Conservation (phyloP, 495 filamentous ascomycete species). For the Lineolata rhizophorae region DNA sequence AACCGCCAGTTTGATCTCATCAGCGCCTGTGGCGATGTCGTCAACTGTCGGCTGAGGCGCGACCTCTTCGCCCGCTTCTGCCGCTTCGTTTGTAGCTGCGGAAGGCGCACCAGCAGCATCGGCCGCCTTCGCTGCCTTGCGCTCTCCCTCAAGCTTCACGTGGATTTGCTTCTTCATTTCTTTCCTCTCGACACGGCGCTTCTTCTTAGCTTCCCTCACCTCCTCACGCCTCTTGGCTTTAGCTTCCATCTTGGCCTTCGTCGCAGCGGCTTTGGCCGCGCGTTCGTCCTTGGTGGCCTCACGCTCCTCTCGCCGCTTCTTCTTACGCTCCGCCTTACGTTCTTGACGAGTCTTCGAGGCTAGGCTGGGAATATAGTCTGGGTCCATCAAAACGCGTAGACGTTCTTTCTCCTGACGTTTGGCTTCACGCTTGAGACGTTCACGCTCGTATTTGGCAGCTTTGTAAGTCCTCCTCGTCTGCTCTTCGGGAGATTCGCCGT, state of each 20-base stretch:
- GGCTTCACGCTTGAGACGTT: slow-evolving; percentile 4
- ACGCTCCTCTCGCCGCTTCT: background rate
- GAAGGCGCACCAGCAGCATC: too few relatives aligned
- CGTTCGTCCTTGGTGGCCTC: background rate
- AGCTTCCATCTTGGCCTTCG: background rate
- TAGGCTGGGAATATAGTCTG: background rate
- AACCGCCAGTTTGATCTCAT: too few relatives aligned
- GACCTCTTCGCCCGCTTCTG: too few relatives aligned
- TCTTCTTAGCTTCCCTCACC: too few relatives aligned
- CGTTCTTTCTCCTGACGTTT: slow-evolving; percentile 5
- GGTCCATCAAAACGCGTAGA: too few relatives aligned
- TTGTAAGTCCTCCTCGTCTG: slow-evolving; percentile 3
- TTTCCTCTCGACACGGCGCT: too few relatives aligned
- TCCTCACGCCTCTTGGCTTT: background rate
- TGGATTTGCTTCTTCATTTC: too few relatives aligned
- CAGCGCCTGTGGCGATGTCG: too few relatives aligned
- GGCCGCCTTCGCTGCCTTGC: too few relatives aligned
- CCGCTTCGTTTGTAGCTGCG: too few relatives aligned
- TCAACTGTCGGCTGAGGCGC: too few relatives aligned
- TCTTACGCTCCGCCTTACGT: slow-evolving; percentile 1
- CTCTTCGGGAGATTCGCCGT: background rate
- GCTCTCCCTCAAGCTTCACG: too few relatives aligned
- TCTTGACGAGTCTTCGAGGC: background rate
- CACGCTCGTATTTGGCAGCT: slow-evolving; percentile 3
- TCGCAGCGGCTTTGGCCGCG: background rate